phyloP scores from a whole-genome alignment of 768 basidiomycete genomes.

The Podaxis pistillaris region DNA sequence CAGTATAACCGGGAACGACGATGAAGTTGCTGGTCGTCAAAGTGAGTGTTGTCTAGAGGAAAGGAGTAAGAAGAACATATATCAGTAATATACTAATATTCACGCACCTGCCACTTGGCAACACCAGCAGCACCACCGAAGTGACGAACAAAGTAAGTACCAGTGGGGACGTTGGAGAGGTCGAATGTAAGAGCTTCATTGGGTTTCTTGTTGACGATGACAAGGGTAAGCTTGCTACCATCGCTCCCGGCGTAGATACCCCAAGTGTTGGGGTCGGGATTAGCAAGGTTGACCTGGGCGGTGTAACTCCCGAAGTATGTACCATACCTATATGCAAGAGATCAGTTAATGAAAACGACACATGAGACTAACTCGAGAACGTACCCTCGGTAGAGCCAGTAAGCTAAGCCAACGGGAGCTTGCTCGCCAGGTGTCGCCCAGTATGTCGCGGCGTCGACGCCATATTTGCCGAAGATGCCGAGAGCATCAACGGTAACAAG shows the following conservation, averaged over 20 bases:
- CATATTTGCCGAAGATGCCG: constrained; percentile 49
- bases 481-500: constrained; percentile 50
- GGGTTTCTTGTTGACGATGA: constrained; percentile 53
- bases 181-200: constrained; percentile 36
- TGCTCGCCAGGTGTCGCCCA: constrained; percentile 47
- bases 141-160: constrained; percentile 52
- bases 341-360: neutral
- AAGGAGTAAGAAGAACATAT: neutral
- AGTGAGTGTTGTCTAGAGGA: constrained; percentile 26
- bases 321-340: constrained; percentile 37
- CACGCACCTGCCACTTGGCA: constrained; percentile 53
- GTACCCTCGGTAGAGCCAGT: constrained; percentile 56
- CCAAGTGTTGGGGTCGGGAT: constrained; percentile 36
- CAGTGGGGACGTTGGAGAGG: constrained; percentile 44
- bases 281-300: constrained; percentile 43
- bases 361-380: constrained; percentile 7
- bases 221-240: constrained; percentile 37
- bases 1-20: constrained; percentile 32
- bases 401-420: constrained; percentile 51
- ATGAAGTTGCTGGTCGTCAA: constrained; percentile 29
- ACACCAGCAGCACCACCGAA: constrained; percentile 52
- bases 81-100: neutral
- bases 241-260: constrained; percentile 48
- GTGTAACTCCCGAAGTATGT: constrained; percentile 43
- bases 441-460: constrained; percentile 52